Base-by-base conservation (phyloP, 2,329 filamentous ascomycete species). In the Metarhizium sp. region DNA sequence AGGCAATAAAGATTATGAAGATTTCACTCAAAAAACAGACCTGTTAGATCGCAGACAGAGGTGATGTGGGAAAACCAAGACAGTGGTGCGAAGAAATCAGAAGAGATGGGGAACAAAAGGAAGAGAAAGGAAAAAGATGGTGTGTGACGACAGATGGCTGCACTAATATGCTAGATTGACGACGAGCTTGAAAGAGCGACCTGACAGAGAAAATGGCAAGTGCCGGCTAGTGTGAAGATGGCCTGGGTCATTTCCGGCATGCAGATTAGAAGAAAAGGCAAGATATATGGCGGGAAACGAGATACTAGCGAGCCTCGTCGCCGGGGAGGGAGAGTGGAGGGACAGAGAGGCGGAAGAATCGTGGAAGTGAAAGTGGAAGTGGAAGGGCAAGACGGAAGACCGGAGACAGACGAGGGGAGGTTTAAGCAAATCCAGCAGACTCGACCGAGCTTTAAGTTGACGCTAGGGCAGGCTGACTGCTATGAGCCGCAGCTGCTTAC, bases 1-100 rank as follows among this genome's bases (percentile, higher is more conserved):
- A 58, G 56, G 48, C 56, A 58, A 58, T 57, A 57, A 59, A 66
- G 56, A 64, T 64, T 64, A 60, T 61, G 59, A 59, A 66, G 60
- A 65, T 58, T 58, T 63, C 58, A 62, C 61, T 61, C 56, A 58
- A 59, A 64, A 61, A 61, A 61, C 62, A 60, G 57, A 59, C 60
- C 62, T 54, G 59, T 61, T 61, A 64, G 60, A 64, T 62, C 61
- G 65, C 63, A 63, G 64, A 62, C 56, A 57, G 65, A 59, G 61
- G 60, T 60, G 58, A 62, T 59, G 58, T 55, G 56, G 57, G 59
- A 58, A 58, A 58, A 56, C 56, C 56, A 58, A 58, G 56, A 58
- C 53, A 57, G 52, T 58, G 55, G 57, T 53, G 54, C 53, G 50
- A 45, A 57, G 53, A 57, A 56, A 58, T 50, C 52, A 60, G 54